Evolutionary conservation across 2,329 filamentous ascomycete genomes (phyloP), one percentile per base, ranked within the genome.

Genomic region (Neoarthrinium moseri): DNA sequence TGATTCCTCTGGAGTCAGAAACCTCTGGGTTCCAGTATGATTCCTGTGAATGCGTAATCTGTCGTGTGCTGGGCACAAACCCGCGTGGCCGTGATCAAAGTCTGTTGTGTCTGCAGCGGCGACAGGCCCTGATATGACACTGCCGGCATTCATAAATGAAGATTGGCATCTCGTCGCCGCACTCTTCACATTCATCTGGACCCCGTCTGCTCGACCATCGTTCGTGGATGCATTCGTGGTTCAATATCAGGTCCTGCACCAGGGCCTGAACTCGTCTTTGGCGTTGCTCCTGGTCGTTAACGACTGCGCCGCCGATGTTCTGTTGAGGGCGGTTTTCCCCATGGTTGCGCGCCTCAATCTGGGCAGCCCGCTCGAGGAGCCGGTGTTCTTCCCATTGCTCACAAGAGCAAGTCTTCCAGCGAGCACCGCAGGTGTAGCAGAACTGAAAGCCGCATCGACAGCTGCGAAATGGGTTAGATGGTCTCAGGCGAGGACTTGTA

Each of bases 401-500:
- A 43, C 73, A 78, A 0, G 0, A 0, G 22, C 71, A 77, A 0
- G 35, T 60, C 21, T 67, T 70, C 73, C 73, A 77, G 4, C 0
- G 3, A 0, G 15, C 12, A 4, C 73, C 73, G 33, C 75, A 80
- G 0, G 58, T 13, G 30, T 77, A 78, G 52, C 76, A 80, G 52
- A 79, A 81, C n/a, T 78, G 23, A 0, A 62, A 55, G 0, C 64
- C 54, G 40, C 77, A 81, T 2, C 41, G 58, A 40, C 75, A 81
- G 1, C 69, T 78, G 67, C 18, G 23, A 4, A 33, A n/a, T n/a
- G 3, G 3, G 27, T 13, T 8, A 30, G 38, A 22, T 12, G 11
- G 15, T 23, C 15, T 6, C 2, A 13, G 20, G 4, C 4, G 7
- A 20, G 18, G 39, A 21, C 1, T 22, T 15, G 5, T 13, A 2